Percentiles rank a stretch among this genome's conserved stretches.
phyloP scores from a whole-genome alignment of 345 rosid species.

The Corchorus capsularis region DNA sequence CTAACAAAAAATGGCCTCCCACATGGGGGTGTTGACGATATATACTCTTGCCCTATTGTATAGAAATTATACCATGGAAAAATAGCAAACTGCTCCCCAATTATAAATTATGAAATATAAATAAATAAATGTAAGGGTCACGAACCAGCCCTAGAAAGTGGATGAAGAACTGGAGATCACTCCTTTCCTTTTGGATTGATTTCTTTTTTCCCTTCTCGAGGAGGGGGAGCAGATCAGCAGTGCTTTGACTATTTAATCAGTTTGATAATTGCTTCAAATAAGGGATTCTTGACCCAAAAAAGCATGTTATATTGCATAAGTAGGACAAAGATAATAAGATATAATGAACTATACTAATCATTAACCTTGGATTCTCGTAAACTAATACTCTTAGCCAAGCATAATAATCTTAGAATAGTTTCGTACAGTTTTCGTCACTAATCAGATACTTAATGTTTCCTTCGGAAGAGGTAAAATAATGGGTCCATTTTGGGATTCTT shows the following conservation, averaged over 20 bases:
- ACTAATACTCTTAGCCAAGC: background rate
- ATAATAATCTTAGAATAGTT: background rate
- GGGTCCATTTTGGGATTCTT: conserved; percentile 14
- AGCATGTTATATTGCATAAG: background rate
- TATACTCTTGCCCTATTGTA: background rate
- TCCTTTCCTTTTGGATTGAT: background rate
- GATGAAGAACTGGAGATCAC: background rate
- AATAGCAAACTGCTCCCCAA: background rate
- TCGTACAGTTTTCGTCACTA: background rate
- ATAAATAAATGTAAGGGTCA: background rate
- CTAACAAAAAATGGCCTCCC: conserved; percentile 12
- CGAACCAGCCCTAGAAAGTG: background rate
- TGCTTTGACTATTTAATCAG: background rate
- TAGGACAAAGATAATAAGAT: background rate
- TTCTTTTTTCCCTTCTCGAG: background rate
- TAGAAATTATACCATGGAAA: background rate
- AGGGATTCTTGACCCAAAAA: background rate
- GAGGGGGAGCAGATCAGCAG: background rate
- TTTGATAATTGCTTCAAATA: background rate
- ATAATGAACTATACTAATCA: background rate
- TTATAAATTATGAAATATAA: too few relatives aligned
- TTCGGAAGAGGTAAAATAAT: background rate
- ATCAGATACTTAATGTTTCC: conserved; percentile 2
- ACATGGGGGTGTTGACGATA: conserved; percentile 7
- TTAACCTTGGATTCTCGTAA: conserved; percentile 19